Percentiles rank a stretch among this genome's conserved stretches.
phyloP scores from a whole-genome alignment of 495 filamentous ascomycete genomes.

The Aspergillus leporis region DNA sequence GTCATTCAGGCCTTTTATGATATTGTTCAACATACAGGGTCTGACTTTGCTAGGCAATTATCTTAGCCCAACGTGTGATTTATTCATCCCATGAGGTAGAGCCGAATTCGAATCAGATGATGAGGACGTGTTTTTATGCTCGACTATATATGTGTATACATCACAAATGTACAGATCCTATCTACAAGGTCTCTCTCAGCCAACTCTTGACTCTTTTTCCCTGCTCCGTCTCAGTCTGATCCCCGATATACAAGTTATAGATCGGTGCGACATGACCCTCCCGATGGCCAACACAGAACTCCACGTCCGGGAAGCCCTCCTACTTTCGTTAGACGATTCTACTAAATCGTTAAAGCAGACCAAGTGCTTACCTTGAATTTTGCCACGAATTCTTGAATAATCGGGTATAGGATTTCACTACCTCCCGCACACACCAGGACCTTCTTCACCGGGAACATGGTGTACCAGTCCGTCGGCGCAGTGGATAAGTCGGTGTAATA shows the following conservation, averaged over 20 bases:
- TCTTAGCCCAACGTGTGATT: no score
- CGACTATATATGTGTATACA: not conserved
- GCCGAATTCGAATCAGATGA: not conserved
- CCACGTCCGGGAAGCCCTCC: slow-evolving; percentile 33
- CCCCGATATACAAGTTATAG: slow-evolving; percentile 41
- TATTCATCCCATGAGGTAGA: no score
- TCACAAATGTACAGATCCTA: not conserved
- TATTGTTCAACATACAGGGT: no score
- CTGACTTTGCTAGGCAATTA: no score
- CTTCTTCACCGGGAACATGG: slow-evolving; percentile 42
- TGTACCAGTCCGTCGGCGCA: slow-evolving; percentile 57
- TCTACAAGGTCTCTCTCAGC: slow-evolving; percentile 27
- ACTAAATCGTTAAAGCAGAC: not conserved
- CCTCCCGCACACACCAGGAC: slow-evolving; percentile 57
- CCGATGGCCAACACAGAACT: slow-evolving; percentile 37
- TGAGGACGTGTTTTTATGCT: not conserved
- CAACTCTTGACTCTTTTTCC: slow-evolving; percentile 37
- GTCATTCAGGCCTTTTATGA: not conserved
- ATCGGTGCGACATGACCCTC: slow-evolving; percentile 48
- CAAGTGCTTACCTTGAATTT: slow-evolving; percentile 25
- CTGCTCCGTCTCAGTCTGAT: slow-evolving; percentile 40
- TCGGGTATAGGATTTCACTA: slow-evolving; percentile 60
- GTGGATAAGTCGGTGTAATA: slow-evolving; percentile 55
- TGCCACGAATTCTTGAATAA: slow-evolving; percentile 52
- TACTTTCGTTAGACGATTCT: slow-evolving; percentile 4